Evolutionary conservation across 306 rosid species (phyloP), one percentile per base, ranked within the genome.

Genomic region (Vigna reflexopilosa): DNA sequence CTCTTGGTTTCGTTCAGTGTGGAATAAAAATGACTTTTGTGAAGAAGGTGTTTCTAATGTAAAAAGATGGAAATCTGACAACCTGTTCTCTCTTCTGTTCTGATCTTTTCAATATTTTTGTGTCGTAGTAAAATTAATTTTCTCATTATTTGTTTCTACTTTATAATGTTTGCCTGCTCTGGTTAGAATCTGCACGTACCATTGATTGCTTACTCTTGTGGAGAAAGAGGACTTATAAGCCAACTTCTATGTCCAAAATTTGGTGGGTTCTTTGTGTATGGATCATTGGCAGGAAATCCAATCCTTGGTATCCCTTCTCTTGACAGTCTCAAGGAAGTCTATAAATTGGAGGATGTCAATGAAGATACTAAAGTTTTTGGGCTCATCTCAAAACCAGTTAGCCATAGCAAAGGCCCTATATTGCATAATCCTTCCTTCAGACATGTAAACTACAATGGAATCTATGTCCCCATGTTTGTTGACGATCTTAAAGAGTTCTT

Each of bases 391-490:
- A 86, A 86, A 59, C 89, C 89, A 57, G 85, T 86, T 77, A 54
- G 85, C 77, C 89, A 86, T 55, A 86, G 87, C 85, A 83, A 86
- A 71, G 89, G 87, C 40, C 89, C 89, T 56, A 44, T 86, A 14
- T 54, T 86, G 82, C 89, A 86, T 76, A 86, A 86, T 65, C 87
- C 89, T 30, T 64, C 83, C 57, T 70, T 83, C 34, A 86, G 85
- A 76, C 83, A 77, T 59, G 73, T 67, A 22, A 78, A 83, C 14
- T 86, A 73, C 47, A 81, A 86, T 58, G 87, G 85, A 69, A 76
- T 83, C 17, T 86, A 86, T 75, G 90, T 83, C 71, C 86, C 90
- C 15, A 83, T 83, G 90, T 75, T 80, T 45, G 85, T 86, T 58
- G 89, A 86, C 66, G 82, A 86, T 61, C 90, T 86, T 72, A 52